Percentiles rank a stretch among this genome's conserved stretches.
phyloP scores from a whole-genome alignment of 2,329 filamentous ascomycete species.

The Fusarium sp. region DNA sequence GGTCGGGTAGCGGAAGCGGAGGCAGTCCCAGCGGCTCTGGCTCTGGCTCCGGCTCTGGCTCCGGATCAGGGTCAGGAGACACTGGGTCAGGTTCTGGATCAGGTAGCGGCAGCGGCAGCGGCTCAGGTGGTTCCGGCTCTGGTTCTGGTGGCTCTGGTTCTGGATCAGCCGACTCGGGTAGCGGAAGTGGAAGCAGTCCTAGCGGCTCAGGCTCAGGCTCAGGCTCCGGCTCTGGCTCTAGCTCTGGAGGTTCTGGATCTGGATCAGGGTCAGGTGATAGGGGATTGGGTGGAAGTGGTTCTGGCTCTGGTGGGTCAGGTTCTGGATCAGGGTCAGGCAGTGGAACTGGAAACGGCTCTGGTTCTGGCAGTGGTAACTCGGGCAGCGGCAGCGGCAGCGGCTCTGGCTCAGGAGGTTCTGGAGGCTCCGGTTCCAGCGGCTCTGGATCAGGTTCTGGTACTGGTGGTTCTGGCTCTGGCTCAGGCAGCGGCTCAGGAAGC shows the following conservation, averaged over 20 bases:
- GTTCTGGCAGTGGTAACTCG: neutral
- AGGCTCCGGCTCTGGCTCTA: neutral
- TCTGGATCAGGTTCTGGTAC: neutral
- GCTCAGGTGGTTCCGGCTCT: neutral
- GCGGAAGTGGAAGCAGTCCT: neutral
- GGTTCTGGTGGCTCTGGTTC: too few relatives aligned
- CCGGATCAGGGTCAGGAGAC: neutral
- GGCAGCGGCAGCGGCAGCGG: neutral
- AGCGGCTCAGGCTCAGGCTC: conserved; percentile 1
- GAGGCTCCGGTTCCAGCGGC: neutral
- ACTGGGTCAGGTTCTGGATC: neutral
- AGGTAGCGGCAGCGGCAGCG: neutral
- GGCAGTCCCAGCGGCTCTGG: neutral
- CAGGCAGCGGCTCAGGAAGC: neutral
- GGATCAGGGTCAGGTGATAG: neutral
- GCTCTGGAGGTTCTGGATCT: neutral
- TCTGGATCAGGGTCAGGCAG: neutral
- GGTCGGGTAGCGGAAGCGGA: too few relatives aligned
- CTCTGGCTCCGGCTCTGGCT: neutral
- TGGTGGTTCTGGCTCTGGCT: neutral
- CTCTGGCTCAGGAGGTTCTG: too few relatives aligned
- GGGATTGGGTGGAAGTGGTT: neutral
- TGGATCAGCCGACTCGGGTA: too few relatives aligned
- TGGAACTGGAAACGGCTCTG: neutral
- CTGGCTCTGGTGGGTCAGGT: neutral